Conservation (phyloP, 2,329 filamentous ascomycete species). For the Talaromyces sp. region DNA sequence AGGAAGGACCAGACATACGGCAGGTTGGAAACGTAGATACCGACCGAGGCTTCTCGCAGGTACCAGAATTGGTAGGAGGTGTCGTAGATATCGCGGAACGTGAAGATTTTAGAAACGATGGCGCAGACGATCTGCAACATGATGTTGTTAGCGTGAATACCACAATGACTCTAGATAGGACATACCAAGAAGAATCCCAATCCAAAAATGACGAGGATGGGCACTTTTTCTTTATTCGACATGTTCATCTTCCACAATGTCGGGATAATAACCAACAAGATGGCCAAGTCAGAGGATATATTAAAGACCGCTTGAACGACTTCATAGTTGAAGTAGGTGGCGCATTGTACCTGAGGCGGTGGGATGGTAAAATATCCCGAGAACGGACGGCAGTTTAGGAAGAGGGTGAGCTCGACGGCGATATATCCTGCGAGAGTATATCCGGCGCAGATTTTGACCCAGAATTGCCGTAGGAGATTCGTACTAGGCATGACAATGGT, state of each 20-base stretch:
- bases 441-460: constrained; percentile 41
- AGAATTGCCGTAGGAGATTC: constrained; percentile 35
- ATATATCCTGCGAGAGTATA: constrained; percentile 48
- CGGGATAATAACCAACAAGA: constrained; percentile 42
- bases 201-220: constrained; percentile 38
- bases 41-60: constrained; percentile 41
- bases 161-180: background rate
- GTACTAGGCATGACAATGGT: background rate
- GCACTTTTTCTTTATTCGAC: constrained; percentile 34
- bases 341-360: constrained; percentile 39
- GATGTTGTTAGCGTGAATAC: constrained; percentile 6
- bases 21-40: constrained; percentile 49
- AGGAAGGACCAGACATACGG: constrained; percentile 46
- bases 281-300: constrained; percentile 42
- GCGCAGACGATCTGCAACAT: constrained; percentile 38
- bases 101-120: constrained; percentile 51
- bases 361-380: constrained; percentile 53
- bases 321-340: constrained; percentile 42
- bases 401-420: constrained; percentile 51
- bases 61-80: constrained; percentile 46
- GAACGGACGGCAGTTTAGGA: constrained; percentile 52
- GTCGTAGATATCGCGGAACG: constrained; percentile 38
- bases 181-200: constrained; percentile 38
- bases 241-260: constrained; percentile 38
- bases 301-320: constrained; percentile 49